Evolutionary conservation across 2,329 filamentous ascomycete genomes (phyloP).

Genomic region (Aspergillus chevalieri): DNA sequence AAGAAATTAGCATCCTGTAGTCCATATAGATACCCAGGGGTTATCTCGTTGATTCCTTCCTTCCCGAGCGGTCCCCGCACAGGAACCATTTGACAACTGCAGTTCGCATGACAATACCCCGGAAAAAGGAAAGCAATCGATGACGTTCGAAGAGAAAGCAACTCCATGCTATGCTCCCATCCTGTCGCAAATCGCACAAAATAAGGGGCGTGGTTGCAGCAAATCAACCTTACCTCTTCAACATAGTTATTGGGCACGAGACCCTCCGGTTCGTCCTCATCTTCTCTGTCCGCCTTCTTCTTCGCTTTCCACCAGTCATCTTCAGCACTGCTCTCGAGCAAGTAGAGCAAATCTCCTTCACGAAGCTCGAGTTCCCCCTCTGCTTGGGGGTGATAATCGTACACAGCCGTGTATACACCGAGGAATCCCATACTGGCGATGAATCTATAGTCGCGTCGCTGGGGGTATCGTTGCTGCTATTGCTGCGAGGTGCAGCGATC

Average conservation of each 20-base stretch:
- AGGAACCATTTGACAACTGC: not conserved
- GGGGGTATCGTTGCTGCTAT: constrained; percentile 2
- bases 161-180: not conserved
- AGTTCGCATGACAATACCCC: not conserved
- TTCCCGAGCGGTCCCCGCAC: not conserved
- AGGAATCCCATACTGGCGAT: constrained; percentile 70
- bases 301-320: constrained; percentile 96
- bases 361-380: constrained; percentile 77
- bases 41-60: not conserved
- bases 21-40: not conserved
- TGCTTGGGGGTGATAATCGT: constrained; percentile 84
- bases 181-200: too few relatives aligned
- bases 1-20: not conserved
- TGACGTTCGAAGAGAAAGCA: not conserved
- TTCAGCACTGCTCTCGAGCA: constrained; percentile 72
- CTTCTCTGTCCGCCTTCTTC: constrained; percentile 75
- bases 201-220: not conserved
- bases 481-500: constrained; percentile 1
- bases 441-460: not conserved
- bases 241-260: constrained; percentile 93
- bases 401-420: constrained; percentile 82
- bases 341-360: constrained; percentile 83
- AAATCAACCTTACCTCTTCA: constrained; percentile 63
- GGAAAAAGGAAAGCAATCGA: not conserved
- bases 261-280: constrained; percentile 86